Evolutionary conservation across 768 basidiomycete genomes (phyloP).

Genomic region (Tulasnella sp.): DNA sequence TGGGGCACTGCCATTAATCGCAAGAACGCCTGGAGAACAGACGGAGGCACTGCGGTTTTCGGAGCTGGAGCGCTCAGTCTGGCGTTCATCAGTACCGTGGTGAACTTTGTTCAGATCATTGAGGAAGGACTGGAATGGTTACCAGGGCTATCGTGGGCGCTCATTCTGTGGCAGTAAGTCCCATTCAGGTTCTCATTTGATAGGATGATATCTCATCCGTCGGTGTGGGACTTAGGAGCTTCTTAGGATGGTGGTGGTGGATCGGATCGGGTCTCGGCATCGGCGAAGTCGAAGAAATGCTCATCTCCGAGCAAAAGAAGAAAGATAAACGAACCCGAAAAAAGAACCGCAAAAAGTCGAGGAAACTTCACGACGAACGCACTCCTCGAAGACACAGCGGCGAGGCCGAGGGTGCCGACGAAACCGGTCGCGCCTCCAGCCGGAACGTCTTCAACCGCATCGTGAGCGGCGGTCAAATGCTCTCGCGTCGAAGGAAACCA

Average conservation of each 20-base stretch:
- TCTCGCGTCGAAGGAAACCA: not conserved
- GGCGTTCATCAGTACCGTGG: slow-evolving; percentile 70
- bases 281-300: slow-evolving; percentile 54
- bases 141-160: slow-evolving; percentile 76
- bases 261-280: slow-evolving; percentile 54
- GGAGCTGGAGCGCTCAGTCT: slow-evolving; percentile 73
- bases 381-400: not conserved
- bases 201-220: not conserved
- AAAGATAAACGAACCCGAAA: slow-evolving; percentile 1
- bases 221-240: slow-evolving; percentile 23
- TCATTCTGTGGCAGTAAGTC: slow-evolving; percentile 86
- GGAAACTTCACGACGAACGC: not conserved
- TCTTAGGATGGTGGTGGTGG: slow-evolving; percentile 99
- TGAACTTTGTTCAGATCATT: slow-evolving; percentile 83
- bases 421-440: slow-evolving; percentile 43
- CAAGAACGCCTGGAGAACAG: slow-evolving; percentile 86
- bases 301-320: slow-evolving; percentile 27
- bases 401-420: slow-evolving; percentile 37
- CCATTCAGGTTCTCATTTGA: not conserved
- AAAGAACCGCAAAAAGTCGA: slow-evolving; percentile 12
- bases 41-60: slow-evolving; percentile 93
- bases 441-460: slow-evolving; percentile 35
- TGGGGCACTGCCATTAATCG: slow-evolving; percentile 92
- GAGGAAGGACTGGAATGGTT: slow-evolving; percentile 89
- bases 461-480: not conserved